These are phyloP conservation scores for Trichoderma virens DNA, from an alignment of 495 filamentous ascomycete genomes.

Conservation along the genomic window DNA sequence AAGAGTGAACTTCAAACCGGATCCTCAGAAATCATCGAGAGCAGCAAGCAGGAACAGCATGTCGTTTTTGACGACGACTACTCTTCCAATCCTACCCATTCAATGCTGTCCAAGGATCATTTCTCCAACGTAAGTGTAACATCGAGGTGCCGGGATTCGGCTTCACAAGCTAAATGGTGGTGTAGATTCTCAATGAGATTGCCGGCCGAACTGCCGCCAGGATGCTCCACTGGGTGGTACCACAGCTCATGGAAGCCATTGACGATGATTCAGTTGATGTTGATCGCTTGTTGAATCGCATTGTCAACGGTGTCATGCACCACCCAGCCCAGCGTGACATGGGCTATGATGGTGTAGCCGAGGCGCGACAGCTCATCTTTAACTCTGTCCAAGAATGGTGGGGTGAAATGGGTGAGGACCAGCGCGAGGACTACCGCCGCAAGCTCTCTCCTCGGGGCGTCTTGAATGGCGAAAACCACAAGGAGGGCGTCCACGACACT, in stretches of 20 bases:
- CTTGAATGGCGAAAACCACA: conserved; percentile 67
- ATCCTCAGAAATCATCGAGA: conserved; percentile 77
- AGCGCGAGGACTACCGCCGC: conserved; percentile 54
- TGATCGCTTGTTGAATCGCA: conserved; percentile 57
- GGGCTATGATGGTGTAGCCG: conserved; percentile 63
- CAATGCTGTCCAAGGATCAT: conserved; percentile 94
- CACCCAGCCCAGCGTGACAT: conserved; percentile 67
- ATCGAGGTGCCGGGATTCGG: neutral
- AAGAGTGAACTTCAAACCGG: conserved; percentile 77
- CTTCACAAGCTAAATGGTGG: conserved; percentile 23
- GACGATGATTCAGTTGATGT: conserved; percentile 66
- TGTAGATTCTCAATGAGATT: conserved; percentile 71
- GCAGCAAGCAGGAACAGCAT: conserved; percentile 68
- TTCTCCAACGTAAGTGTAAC: conserved; percentile 56
- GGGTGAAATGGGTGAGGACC: conserved; percentile 51
- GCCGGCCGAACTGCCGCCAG: conserved; percentile 74
- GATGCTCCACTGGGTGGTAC: conserved; percentile 73
- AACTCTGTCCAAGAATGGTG: conserved; percentile 73
- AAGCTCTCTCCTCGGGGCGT: conserved; percentile 74
- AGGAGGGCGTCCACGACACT: conserved; percentile 71
- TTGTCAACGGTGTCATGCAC: conserved; percentile 78
- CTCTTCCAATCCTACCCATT: conserved; percentile 76
- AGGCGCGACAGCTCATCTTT: conserved; percentile 74
- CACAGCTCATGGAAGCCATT: conserved; percentile 78
- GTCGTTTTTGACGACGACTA: conserved; percentile 76